Conservation (phyloP, 805 yeast species). For the Metschnikowia orientalis region DNA sequence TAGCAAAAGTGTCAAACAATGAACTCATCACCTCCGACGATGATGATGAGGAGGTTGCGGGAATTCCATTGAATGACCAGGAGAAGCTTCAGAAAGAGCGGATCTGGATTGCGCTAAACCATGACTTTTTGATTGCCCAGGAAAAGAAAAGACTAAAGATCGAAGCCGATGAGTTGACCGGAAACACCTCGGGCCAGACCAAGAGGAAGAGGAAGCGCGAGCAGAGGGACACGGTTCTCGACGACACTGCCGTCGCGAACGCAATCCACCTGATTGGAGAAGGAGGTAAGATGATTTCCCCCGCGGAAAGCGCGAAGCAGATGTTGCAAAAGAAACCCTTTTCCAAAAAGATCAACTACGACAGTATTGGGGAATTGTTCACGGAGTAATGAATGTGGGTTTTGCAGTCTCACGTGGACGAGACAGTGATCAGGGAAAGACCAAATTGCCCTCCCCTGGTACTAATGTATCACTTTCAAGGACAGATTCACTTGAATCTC, state of each 20-base stretch:
- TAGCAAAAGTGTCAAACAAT: constrained; percentile 53
- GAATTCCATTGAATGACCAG: constrained; percentile 57
- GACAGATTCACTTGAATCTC: no score
- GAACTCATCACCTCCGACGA: constrained; percentile 60
- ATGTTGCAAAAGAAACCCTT: constrained; percentile 72
- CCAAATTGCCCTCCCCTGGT: no score
- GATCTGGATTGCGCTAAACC: constrained; percentile 87
- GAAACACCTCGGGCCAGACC: constrained; percentile 49
- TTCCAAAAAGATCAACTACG: constrained; percentile 88
- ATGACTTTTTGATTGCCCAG: constrained; percentile 79
- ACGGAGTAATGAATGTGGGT: constrained; percentile 5
- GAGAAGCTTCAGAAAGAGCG: constrained; percentile 73
- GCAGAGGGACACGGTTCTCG: constrained; percentile 19
- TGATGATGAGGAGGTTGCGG: constrained; percentile 76
- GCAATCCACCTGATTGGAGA: constrained; percentile 40
- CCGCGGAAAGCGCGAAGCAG: constrained; percentile 75
- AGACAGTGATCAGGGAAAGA: background rate
- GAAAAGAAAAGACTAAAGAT: constrained; percentile 77
- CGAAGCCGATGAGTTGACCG: constrained; percentile 85
- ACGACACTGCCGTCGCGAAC: constrained; percentile 26
- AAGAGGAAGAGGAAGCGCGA: constrained; percentile 39
- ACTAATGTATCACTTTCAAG: no score
- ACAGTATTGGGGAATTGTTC: constrained; percentile 59
- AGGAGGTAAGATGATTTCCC: constrained; percentile 44
- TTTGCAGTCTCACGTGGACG: no score